These are phyloP conservation scores for Sporisorium reilianum DNA, from an alignment of 1,284 basidiomycete genomes.

Conservation along the genomic window DNA sequence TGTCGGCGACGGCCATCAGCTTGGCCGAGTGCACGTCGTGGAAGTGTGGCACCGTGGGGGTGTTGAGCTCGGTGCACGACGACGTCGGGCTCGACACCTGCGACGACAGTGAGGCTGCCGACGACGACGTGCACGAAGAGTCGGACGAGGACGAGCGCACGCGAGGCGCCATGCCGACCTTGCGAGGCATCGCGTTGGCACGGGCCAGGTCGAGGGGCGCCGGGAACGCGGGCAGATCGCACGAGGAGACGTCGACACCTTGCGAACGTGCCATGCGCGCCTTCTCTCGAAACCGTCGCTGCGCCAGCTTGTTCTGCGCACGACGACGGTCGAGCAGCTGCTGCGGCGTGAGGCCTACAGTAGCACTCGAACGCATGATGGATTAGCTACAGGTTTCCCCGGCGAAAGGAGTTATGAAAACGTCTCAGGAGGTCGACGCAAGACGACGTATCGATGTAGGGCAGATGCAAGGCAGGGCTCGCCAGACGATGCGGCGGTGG, in stretches of 20 bases:
- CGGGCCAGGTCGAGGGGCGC: slow-evolving; percentile 23
- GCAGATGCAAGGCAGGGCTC: neutral
- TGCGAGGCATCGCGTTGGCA: neutral
- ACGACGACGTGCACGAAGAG: slow-evolving; percentile 16
- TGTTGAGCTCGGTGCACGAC: slow-evolving; percentile 30
- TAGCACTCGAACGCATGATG: slow-evolving; percentile 43
- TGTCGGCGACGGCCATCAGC: neutral
- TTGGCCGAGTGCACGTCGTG: neutral
- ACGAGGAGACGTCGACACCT: slow-evolving; percentile 13
- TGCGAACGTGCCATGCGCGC: slow-evolving; percentile 27
- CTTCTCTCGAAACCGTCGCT: slow-evolving; percentile 47
- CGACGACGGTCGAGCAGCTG: slow-evolving; percentile 50
- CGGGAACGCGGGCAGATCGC: slow-evolving; percentile 11
- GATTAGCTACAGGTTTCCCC: neutral
- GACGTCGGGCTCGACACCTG: slow-evolving; percentile 32
- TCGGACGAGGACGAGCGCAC: slow-evolving; percentile 29
- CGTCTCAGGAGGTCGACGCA: neutral
- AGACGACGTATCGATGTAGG: neutral
- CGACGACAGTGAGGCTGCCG: slow-evolving; percentile 18
- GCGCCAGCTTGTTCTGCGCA: slow-evolving; percentile 54
- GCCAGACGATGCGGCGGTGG: neutral
- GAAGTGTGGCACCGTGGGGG: slow-evolving; percentile 23
- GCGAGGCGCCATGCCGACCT: neutral
- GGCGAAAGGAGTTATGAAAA: neutral
- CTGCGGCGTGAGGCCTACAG: slow-evolving; percentile 42